Conservation (phyloP, 768 basidiomycete species). For the Macrocybe gigantea region DNA sequence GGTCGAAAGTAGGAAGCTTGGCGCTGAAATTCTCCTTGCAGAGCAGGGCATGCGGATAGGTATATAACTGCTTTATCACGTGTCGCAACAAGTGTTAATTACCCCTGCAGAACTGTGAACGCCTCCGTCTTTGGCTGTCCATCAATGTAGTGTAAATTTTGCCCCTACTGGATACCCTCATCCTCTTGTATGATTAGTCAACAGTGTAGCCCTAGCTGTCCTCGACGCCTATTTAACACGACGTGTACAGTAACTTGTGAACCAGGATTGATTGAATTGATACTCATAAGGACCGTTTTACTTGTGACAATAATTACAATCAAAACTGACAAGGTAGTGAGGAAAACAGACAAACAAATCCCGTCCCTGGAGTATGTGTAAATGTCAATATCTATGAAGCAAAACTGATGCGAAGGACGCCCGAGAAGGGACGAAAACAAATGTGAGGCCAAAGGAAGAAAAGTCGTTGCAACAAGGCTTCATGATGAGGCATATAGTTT, state of each 20-base stretch:
- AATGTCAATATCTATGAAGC: too few species aligned
- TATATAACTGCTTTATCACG: conserved; percentile 16
- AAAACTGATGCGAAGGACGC: too few species aligned
- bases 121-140: background rate
- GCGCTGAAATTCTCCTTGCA: conserved; percentile 63
- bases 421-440: conserved; percentile 1
- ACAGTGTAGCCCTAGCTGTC: conserved; percentile 34
- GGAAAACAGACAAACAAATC: too few species aligned
- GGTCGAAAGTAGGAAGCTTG: conserved; percentile 57
- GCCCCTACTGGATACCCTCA: conserved; percentile 5
- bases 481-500: conserved; percentile 87
- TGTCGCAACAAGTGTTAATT: background rate
- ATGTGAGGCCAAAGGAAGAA: conserved; percentile 5
- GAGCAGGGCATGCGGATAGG: conserved; percentile 81
- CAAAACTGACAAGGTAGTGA: too few species aligned
- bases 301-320: too few species aligned
- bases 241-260: conserved; percentile 18
- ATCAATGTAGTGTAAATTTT: background rate
- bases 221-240: conserved; percentile 1
- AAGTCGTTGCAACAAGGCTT: conserved; percentile 12
- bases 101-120: conserved; percentile 28
- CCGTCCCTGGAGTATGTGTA: conserved; percentile 16
- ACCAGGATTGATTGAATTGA: conserved; percentile 11
- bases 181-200: conserved; percentile 28
- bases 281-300: too few species aligned